Conservation (phyloP, 2,329 filamentous ascomycete species). For the Aspergillus alliaceus region DNA sequence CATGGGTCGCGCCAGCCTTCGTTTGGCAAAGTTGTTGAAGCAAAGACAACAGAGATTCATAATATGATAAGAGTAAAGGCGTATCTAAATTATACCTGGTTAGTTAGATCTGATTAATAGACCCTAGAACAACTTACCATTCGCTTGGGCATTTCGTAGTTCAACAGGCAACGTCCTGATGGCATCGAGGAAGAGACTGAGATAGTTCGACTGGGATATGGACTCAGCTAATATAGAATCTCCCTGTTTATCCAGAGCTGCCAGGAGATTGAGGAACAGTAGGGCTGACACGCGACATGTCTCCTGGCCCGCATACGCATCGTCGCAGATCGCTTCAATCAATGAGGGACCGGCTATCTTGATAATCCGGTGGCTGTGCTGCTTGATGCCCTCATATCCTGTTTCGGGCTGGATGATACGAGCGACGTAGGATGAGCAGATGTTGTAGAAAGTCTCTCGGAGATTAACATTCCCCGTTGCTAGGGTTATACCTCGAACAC, state of each 20-base stretch:
- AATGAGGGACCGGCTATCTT: slow-evolving; percentile 79
- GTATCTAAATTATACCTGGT: slow-evolving; percentile 46
- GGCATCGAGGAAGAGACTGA: slow-evolving; percentile 85
- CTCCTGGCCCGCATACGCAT: slow-evolving; percentile 82
- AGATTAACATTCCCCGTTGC: slow-evolving; percentile 70
- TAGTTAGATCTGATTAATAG: slow-evolving; percentile 1
- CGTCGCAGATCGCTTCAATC: slow-evolving; percentile 85
- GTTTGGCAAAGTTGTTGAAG: slow-evolving; percentile 83
- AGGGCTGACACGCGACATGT: slow-evolving; percentile 82
- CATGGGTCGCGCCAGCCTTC: slow-evolving; percentile 76
- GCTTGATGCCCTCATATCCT: slow-evolving; percentile 47
- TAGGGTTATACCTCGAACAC: slow-evolving; percentile 74
- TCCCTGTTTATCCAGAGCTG: slow-evolving; percentile 71
- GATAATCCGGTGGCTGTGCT: slow-evolving; percentile 65
- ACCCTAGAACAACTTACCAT: slow-evolving; percentile 51
- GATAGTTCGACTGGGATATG: slow-evolving; percentile 83
- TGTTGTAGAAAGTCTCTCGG: slow-evolving; percentile 84
- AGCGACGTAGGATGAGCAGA: slow-evolving; percentile 81
- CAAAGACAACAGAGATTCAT: slow-evolving; percentile 76
- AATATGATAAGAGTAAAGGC: slow-evolving; percentile 57
- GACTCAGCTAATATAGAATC: slow-evolving; percentile 74
- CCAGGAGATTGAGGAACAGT: slow-evolving; percentile 76
- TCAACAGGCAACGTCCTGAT: slow-evolving; percentile 76
- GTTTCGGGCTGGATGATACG: slow-evolving; percentile 58
- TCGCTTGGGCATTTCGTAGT: slow-evolving; percentile 58